Evolutionary conservation across 2,329 filamentous ascomycete genomes (phyloP).

Genomic region (Hypoxylon sp.): DNA sequence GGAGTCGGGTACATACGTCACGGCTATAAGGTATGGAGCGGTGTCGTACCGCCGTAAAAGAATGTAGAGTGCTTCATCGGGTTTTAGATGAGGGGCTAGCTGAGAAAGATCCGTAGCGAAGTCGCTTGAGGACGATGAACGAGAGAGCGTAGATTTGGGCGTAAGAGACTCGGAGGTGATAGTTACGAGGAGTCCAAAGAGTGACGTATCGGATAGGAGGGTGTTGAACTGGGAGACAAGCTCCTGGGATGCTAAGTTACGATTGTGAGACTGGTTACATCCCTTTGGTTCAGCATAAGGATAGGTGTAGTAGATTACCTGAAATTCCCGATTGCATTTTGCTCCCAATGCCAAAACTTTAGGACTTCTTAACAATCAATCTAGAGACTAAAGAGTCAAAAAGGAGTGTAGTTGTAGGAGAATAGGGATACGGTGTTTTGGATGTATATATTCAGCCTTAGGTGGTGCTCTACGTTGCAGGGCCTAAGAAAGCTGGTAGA

Average conservation of each 20-base stretch:
- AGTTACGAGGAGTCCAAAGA: slow-evolving; percentile 79
- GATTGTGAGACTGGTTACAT: slow-evolving; percentile 10
- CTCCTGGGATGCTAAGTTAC: slow-evolving; percentile 77
- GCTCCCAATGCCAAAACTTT: slow-evolving; percentile 15
- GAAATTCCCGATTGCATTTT: slow-evolving; percentile 86
- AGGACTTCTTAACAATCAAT: background rate
- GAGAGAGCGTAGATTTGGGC: slow-evolving; percentile 70
- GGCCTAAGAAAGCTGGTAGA: slow-evolving; percentile 3
- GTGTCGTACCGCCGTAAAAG: slow-evolving; percentile 78
- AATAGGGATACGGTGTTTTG: slow-evolving; percentile 5
- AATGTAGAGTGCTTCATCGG: slow-evolving; percentile 79
- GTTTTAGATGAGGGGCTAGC: slow-evolving; percentile 74
- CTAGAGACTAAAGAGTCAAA: background rate
- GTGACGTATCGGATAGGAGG: slow-evolving; percentile 72
- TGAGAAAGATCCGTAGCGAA: slow-evolving; percentile 76
- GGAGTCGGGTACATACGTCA: slow-evolving; percentile 84
- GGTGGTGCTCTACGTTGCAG: background rate
- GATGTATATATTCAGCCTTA: slow-evolving; percentile 4
- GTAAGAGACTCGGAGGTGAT: slow-evolving; percentile 79
- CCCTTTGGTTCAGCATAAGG: background rate
- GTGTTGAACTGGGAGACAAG: slow-evolving; percentile 80
- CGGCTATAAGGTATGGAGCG: slow-evolving; percentile 73
- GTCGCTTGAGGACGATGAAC: slow-evolving; percentile 65
- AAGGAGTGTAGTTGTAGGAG: slow-evolving; percentile 5
- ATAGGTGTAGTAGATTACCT: slow-evolving; percentile 62